Evolutionary conservation across 2,329 filamentous ascomycete species (phyloP).

Genomic region (Pleoardoris graminearum): DNA sequence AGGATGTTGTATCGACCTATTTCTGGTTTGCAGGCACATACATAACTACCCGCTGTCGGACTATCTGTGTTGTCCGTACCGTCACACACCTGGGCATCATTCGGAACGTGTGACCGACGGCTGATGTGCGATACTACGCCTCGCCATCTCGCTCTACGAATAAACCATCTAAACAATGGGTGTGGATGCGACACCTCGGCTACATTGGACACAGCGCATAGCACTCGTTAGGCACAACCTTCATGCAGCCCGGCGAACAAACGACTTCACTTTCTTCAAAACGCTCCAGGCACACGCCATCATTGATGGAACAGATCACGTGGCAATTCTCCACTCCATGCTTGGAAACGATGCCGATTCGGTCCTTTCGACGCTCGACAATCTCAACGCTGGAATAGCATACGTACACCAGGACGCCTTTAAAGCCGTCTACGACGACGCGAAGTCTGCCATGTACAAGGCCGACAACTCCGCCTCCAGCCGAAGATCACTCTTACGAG

Average conservation of each 20-base stretch:
- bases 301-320: constrained; percentile 51
- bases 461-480: constrained; percentile 33
- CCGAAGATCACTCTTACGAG: constrained; percentile 45
- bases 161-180: constrained; percentile 21
- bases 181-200: constrained; percentile 32
- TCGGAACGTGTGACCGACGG: neutral
- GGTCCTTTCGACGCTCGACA: constrained; percentile 50
- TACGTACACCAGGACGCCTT: constrained; percentile 54
- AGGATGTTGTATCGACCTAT: neutral
- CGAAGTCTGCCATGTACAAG: constrained; percentile 43
- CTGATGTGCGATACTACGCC: constrained; percentile 2
- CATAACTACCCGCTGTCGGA: neutral
- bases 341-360: constrained; percentile 50
- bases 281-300: constrained; percentile 50
- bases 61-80: neutral
- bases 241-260: constrained; percentile 49
- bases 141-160: neutral
- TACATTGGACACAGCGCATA: constrained; percentile 53
- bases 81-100: neutral
- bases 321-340: constrained; percentile 46
- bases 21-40: neutral
- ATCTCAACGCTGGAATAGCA: constrained; percentile 51
- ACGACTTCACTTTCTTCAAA: constrained; percentile 54
- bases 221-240: constrained; percentile 52
- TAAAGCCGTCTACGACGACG: constrained; percentile 50